These are phyloP conservation scores for Coriaria nepalensis DNA, from an alignment of 306 rosid species.

Conservation along the genomic window DNA sequence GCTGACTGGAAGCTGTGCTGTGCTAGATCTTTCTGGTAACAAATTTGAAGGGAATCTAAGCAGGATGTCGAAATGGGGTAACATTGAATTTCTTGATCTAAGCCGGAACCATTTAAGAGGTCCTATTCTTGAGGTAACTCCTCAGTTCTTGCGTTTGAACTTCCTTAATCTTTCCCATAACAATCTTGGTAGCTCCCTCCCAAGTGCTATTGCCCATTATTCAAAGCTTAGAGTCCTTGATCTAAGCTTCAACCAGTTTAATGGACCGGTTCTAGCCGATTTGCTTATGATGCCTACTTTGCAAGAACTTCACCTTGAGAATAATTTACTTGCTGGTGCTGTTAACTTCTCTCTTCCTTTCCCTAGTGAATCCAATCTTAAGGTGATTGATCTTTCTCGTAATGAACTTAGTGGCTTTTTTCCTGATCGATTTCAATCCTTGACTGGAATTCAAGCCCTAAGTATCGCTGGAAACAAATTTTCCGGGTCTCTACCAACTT, in stretches of 20 bases:
- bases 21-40: slow-evolving; percentile 87
- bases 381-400: slow-evolving; percentile 69
- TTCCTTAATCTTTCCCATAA: slow-evolving; percentile 70
- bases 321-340: slow-evolving; percentile 54
- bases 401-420: slow-evolving; percentile 71
- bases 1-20: slow-evolving; percentile 81
- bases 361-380: slow-evolving; percentile 46
- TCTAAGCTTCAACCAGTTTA: slow-evolving; percentile 67
- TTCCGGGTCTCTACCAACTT: slow-evolving; percentile 83
- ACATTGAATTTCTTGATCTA: slow-evolving; percentile 79
- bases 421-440: slow-evolving; percentile 60
- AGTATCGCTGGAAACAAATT: slow-evolving; percentile 76
- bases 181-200: slow-evolving; percentile 46
- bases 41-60: slow-evolving; percentile 66
- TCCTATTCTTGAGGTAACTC: slow-evolving; percentile 60
- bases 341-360: slow-evolving; percentile 44
- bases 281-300: slow-evolving; percentile 56
- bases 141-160: slow-evolving; percentile 73
- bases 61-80: slow-evolving; percentile 81
- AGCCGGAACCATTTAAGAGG: slow-evolving; percentile 70
- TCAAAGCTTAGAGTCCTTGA: slow-evolving; percentile 81
- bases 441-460: slow-evolving; percentile 48
- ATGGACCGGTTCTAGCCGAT: slow-evolving; percentile 44
- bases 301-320: slow-evolving; percentile 70
- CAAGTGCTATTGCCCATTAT: slow-evolving; percentile 54